Evolutionary conservation across 2,329 filamentous ascomycete genomes (phyloP), one percentile per base, ranked within the genome.

Genomic region (Alternaria tenuissima): DNA sequence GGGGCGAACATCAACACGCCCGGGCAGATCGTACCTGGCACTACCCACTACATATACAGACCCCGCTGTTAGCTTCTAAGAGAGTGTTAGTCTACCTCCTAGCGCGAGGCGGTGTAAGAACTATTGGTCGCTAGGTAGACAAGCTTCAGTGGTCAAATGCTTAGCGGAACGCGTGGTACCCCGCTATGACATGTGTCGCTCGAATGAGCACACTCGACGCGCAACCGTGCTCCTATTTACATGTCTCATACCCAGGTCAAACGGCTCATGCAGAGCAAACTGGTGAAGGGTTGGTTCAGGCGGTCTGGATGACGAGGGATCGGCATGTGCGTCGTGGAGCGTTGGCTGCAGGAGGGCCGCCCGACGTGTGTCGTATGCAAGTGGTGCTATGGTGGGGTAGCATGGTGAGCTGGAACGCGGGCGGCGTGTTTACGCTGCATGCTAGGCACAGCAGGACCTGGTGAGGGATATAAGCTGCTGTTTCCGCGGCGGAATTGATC

Each of bases 81-180:
- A 32, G 26, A 18, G 58, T 24, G 32, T 49, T 60, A 60, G 47
- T 24, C 5, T 7, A n/a, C 30, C 5, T 2, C 52, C 20, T n/a
- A 16, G 34, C 52, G 41, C 16, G 22, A 46, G 52, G 56, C 61
- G 63, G 67, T 68, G 60, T 57, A 46, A 24, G 20, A 8, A 16
- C 11, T 8, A 11, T 32, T 22, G 30, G 34, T 22, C 30, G 46
- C 54, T 59, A 57, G 28, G 6, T 16, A 63, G 57, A 66, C 61
- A 71, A 71, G 68, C 68, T 67, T 69, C 58, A 26, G 22, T 44
- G 56, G 49, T 51, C 46, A 55, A 61, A 67, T 53, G 64, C 66
- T 69, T 70, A 63, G 63, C 60, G 22, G 53, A 38, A 42, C 24
- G 52, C 59, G 36, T 56, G 16, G 22, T 60, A 48, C 58, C 55